Conservation (phyloP, 2,329 filamentous ascomycete genomes). For the Pseudofabraea citricarpa region DNA sequence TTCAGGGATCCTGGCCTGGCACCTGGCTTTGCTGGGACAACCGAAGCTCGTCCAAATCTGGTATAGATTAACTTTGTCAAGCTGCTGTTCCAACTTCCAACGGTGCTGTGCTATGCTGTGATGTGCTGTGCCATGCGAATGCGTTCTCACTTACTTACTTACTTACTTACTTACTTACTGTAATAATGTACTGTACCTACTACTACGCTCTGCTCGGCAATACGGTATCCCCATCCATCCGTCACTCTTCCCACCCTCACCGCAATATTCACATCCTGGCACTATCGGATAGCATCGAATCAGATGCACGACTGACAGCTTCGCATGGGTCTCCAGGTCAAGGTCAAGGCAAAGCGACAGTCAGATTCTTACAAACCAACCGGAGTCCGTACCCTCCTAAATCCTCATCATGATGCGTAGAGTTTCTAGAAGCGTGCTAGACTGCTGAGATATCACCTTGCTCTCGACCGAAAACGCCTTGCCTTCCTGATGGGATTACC, state of each 20-base stretch:
- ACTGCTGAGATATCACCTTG: not conserved
- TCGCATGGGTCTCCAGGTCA: not conserved
- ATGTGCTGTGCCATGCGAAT: not conserved
- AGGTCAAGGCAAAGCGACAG: not conserved
- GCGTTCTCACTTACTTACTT: not conserved
- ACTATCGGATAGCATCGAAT: not conserved
- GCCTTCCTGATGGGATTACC: not conserved
- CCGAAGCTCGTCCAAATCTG: not conserved
- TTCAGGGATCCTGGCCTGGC: not conserved
- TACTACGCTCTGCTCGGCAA: not conserved
- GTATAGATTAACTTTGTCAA: not conserved
- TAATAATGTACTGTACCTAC: no score
- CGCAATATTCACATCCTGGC: not conserved
- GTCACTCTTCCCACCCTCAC: not conserved
- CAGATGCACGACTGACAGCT: not conserved
- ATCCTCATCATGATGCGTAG: not conserved
- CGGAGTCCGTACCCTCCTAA: not conserved
- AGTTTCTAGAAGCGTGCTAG: not conserved
- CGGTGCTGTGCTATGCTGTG: not conserved
- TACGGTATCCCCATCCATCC: not conserved
- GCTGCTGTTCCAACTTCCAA: not conserved
- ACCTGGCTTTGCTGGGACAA: not conserved
- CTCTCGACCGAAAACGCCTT: not conserved
- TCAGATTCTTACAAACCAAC: not conserved
- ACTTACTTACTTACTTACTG: no score